Percentiles rank a stretch among this genome's conserved stretches.
phyloP scores from a whole-genome alignment of 2,329 filamentous ascomycete genomes.

The Domatiomyces globalis region DNA sequence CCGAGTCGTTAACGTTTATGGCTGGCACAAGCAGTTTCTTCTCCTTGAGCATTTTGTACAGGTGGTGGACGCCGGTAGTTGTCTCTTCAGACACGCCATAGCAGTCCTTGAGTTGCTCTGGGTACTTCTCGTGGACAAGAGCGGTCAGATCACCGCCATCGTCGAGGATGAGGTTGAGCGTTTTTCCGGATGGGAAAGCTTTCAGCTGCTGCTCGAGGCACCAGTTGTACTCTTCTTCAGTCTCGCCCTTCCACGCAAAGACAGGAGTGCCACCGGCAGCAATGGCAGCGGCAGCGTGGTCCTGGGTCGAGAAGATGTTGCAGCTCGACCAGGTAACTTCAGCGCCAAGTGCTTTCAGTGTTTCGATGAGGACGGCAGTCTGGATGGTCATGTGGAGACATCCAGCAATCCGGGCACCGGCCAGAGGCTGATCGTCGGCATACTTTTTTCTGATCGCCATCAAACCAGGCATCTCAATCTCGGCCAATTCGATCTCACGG shows the following conservation, averaged over 20 bases:
- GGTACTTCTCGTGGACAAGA: constrained; percentile 96
- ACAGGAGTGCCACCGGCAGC: constrained; percentile 86
- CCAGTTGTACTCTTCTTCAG: constrained; percentile 99
- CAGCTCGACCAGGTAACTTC: constrained; percentile 98
- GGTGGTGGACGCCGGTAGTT: constrained; percentile 97
- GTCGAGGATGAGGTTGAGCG: constrained; percentile 97
- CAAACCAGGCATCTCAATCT: constrained; percentile 93
- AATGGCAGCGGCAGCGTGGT: constrained; percentile 95
- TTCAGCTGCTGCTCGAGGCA: constrained; percentile 96
- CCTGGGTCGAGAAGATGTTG: constrained; percentile 99
- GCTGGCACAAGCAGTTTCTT: constrained; percentile 78
- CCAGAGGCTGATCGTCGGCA: constrained; percentile 79
- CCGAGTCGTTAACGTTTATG: constrained; percentile 99
- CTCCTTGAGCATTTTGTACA: constrained; percentile 95
- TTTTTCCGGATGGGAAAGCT: constrained; percentile 93
- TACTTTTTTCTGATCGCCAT: constrained; percentile 93
- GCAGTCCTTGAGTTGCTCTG: constrained; percentile 95
- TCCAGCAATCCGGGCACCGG: constrained; percentile 88
- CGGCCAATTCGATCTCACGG: constrained; percentile 84
- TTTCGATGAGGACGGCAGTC: constrained; percentile 98
- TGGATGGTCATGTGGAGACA: constrained; percentile 99
- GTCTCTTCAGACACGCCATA: constrained; percentile 98
- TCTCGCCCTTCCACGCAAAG: constrained; percentile 77
- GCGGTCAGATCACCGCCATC: constrained; percentile 95
- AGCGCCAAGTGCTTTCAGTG: constrained; percentile 80